Evolutionary conservation across 2,329 filamentous ascomycete genomes (phyloP).

Genomic region (Gnomoniopsis sp.): DNA sequence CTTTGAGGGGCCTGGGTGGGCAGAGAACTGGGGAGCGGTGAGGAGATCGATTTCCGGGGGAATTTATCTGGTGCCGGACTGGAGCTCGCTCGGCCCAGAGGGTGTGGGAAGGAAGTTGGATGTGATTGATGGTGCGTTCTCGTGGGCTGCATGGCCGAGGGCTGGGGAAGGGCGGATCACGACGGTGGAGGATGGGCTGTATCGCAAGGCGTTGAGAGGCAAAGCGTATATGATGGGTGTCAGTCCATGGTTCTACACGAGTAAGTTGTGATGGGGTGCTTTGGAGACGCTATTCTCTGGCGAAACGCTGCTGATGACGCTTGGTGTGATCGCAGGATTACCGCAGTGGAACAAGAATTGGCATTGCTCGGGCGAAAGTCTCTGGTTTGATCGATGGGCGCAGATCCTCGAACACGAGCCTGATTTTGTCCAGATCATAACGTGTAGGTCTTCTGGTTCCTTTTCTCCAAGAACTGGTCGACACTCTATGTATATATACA

Average conservation of each 20-base stretch:
- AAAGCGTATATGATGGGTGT: conserved; percentile 50
- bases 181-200: conserved; percentile 36
- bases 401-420: conserved; percentile 48
- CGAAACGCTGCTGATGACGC: conserved; percentile 41
- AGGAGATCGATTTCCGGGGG: conserved; percentile 32
- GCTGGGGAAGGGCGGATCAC: conserved; percentile 35
- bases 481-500: neutral
- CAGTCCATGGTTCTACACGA: conserved; percentile 37
- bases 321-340: conserved; percentile 3
- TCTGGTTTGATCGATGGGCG: conserved; percentile 57
- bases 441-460: conserved; percentile 33
- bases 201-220: conserved; percentile 31
- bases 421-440: conserved; percentile 52
- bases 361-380: conserved; percentile 50
- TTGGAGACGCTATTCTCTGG: conserved; percentile 38
- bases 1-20: conserved; percentile 44
- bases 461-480: conserved; percentile 11
- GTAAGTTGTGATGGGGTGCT: conserved; percentile 24
- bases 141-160: conserved; percentile 48
- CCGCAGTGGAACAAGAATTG: conserved; percentile 45
- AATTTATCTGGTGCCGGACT: conserved; percentile 44
- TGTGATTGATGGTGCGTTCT: conserved; percentile 26
- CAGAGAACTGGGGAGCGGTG: conserved; percentile 39
- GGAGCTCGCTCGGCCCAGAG: conserved; percentile 39
- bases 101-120: conserved; percentile 4